Evolutionary conservation across 2,329 filamentous ascomycete species (phyloP).

Genomic region (Aureobasidium sp.): DNA sequence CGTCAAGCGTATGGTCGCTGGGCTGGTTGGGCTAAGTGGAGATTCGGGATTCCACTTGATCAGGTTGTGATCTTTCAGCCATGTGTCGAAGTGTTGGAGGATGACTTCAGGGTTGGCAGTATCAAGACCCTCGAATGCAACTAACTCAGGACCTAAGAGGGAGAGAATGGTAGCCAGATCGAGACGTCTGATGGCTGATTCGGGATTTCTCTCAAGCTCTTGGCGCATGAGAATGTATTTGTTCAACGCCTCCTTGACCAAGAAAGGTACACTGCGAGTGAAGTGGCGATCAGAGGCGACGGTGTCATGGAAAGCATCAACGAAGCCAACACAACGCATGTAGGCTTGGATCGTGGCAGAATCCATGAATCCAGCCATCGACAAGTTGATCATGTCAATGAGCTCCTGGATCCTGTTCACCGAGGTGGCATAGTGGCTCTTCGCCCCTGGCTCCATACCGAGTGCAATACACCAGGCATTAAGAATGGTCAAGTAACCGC

Average conservation of each 20-base stretch:
- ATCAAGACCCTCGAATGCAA: background rate
- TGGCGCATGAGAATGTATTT: background rate
- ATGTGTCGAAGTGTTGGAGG: background rate
- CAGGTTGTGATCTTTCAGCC: background rate
- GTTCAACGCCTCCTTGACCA: background rate
- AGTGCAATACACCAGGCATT: conserved; percentile 8
- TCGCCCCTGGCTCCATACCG: background rate
- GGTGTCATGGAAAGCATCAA: background rate
- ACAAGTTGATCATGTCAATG: conserved; percentile 4
- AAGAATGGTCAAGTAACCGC: conserved; percentile 2
- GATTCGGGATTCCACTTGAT: background rate
- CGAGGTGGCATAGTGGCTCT: background rate
- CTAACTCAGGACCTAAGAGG: background rate
- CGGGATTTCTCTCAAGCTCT: background rate
- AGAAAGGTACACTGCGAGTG: conserved; percentile 1
- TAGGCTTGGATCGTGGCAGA: conserved; percentile 8
- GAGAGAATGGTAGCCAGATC: background rate
- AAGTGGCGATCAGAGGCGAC: conserved; percentile 1
- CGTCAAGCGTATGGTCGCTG: background rate
- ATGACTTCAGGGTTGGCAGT: background rate
- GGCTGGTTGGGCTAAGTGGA: background rate
- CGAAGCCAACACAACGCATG: background rate
- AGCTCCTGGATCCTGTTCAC: background rate
- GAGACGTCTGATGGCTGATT: background rate
- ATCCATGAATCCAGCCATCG: conserved; percentile 6